These are phyloP conservation scores for Yamadazyma sp. DNA, from an alignment of 805 yeast genomes.

Conservation along the genomic window DNA sequence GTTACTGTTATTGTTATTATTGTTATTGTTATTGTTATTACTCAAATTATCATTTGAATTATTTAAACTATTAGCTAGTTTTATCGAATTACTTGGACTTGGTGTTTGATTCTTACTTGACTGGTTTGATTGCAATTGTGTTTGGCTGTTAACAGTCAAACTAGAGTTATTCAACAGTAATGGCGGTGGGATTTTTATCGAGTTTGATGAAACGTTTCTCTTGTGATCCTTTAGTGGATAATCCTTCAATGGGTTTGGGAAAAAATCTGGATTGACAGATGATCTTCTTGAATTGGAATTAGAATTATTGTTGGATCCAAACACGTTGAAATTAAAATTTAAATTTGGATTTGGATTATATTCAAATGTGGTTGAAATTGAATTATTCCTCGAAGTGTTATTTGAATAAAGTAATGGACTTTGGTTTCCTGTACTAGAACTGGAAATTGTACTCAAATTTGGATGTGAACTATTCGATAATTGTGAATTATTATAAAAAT, in stretches of 20 bases:
- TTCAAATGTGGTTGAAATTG: slow-evolving; percentile 32
- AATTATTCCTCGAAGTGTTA: slow-evolving; percentile 37
- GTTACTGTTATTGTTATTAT: slow-evolving; percentile 4
- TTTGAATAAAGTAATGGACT: slow-evolving; percentile 22
- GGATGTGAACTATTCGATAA: slow-evolving; percentile 18
- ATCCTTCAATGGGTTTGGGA: slow-evolving; percentile 36
- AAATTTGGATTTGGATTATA: slow-evolving; percentile 14
- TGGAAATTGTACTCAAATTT: slow-evolving; percentile 12
- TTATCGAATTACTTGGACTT: neutral
- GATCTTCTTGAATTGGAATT: slow-evolving; percentile 36
- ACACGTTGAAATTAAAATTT: slow-evolving; percentile 1
- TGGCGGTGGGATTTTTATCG: slow-evolving; percentile 14
- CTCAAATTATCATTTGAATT: slow-evolving; percentile 5
- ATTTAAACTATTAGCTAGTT: neutral
- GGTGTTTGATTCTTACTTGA: too few species aligned
- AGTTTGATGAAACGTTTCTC: slow-evolving; percentile 27
- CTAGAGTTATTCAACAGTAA: slow-evolving; percentile 7
- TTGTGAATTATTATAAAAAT: slow-evolving; percentile 3
- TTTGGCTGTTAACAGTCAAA: neutral
- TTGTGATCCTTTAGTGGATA: slow-evolving; percentile 14
- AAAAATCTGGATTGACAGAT: slow-evolving; percentile 42
- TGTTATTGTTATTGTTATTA: slow-evolving; percentile 8
- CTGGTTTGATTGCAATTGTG: too few species aligned
- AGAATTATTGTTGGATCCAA: slow-evolving; percentile 23
- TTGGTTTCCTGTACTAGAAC: slow-evolving; percentile 7